phyloP scores from a whole-genome alignment of 169 alveolate species.

The Perkinsus olseni region DNA sequence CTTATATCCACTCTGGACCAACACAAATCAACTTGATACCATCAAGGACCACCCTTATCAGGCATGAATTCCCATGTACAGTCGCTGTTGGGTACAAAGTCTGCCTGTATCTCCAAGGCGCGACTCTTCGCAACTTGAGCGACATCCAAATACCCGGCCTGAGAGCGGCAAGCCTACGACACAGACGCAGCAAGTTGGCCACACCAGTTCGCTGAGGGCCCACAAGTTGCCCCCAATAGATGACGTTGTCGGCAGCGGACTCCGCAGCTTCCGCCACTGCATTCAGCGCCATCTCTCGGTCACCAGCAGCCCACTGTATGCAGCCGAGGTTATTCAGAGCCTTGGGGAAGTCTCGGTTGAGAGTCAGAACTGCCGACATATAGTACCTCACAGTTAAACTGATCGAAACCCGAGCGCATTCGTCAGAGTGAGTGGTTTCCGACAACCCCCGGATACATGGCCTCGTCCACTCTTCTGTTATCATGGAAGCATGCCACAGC shows the following conservation, averaged over 20 bases:
- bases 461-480: background rate
- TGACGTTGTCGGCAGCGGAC: background rate
- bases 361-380: background rate
- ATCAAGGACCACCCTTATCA: background rate
- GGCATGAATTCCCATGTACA: background rate
- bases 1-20: too few species aligned
- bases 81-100: background rate
- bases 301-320: background rate
- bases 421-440: too few species aligned
- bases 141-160: background rate
- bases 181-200: too few species aligned
- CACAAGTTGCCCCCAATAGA: background rate
- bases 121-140: background rate
- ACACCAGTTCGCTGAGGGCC: background rate
- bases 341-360: background rate
- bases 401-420: too few species aligned
- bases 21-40: background rate
- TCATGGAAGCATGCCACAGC: slow-evolving; percentile 22
- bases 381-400: background rate
- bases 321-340: background rate
- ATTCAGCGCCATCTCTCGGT: background rate
- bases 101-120: background rate
- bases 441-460: too few species aligned
- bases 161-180: background rate
- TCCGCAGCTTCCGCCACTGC: background rate